Evolutionary conservation across 2,329 filamentous ascomycete species (phyloP).

Genomic region (Penicillium sp.): DNA sequence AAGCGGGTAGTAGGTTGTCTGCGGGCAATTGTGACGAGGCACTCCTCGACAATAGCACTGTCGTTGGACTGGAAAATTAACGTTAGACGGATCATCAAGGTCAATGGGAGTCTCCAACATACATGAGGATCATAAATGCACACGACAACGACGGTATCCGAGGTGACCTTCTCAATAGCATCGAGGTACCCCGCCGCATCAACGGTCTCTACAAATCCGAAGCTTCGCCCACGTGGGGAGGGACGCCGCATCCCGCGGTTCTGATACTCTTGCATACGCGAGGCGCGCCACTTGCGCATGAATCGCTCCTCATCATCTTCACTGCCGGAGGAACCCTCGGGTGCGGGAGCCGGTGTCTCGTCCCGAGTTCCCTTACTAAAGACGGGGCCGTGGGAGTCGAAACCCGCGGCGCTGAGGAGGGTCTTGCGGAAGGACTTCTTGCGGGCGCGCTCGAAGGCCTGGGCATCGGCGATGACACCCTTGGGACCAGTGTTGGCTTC

Average conservation of each 20-base stretch:
- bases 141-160: slow-evolving; percentile 85
- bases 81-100: not conserved
- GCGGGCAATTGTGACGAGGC: slow-evolving; percentile 75
- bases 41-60: slow-evolving; percentile 78
- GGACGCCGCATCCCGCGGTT: slow-evolving; percentile 68
- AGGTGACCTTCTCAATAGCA: slow-evolving; percentile 85
- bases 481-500: slow-evolving; percentile 59
- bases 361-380: slow-evolving; percentile 35
- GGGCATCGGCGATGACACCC: slow-evolving; percentile 59
- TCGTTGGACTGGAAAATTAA: slow-evolving; percentile 70
- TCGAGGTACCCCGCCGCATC: slow-evolving; percentile 94
- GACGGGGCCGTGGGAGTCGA: slow-evolving; percentile 37
- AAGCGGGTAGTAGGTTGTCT: slow-evolving; percentile 77
- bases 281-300: slow-evolving; percentile 83
- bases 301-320: slow-evolving; percentile 79
- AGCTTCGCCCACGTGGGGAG: slow-evolving; percentile 78
- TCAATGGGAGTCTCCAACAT: slow-evolving; percentile 45
- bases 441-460: slow-evolving; percentile 56
- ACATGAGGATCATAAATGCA: slow-evolving; percentile 91
- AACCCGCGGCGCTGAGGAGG: slow-evolving; percentile 44
- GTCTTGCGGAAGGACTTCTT: slow-evolving; percentile 55
- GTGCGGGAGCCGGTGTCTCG: slow-evolving; percentile 31
- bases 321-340: slow-evolving; percentile 42
- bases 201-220: slow-evolving; percentile 79
- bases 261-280: slow-evolving; percentile 78